Conservation (phyloP, 2,329 filamentous ascomycete species). For the Hypoxylon sp. region DNA sequence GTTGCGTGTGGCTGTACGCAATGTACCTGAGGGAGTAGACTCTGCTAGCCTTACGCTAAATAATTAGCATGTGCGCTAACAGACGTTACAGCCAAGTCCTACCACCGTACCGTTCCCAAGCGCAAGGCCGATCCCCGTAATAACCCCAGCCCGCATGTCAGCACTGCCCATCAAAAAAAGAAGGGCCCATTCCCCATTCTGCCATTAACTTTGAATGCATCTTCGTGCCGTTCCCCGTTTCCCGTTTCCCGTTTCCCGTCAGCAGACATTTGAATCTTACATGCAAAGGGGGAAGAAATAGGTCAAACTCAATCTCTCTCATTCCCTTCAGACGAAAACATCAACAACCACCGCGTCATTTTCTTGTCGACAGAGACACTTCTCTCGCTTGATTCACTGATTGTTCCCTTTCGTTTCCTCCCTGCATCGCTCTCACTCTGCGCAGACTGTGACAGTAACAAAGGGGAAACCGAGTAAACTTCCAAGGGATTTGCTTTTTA, state of each 20-base stretch:
- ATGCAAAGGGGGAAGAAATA: constrained; percentile 9
- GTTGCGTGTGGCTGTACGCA: constrained; percentile 32
- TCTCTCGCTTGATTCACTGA: constrained; percentile 22
- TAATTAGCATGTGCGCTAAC: constrained; percentile 31
- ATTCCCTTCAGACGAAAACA: constrained; percentile 30
- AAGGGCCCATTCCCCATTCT: constrained; percentile 6
- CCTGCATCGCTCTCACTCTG: constrained; percentile 8
- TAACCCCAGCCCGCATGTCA: constrained; percentile 24
- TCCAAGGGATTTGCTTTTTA: constrained; percentile 15
- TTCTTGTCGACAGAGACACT: constrained; percentile 5
- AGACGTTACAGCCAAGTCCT: constrained; percentile 34
- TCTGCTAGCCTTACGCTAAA: constrained; percentile 14
- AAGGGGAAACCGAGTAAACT: constrained; percentile 17
- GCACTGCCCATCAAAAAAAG: constrained; percentile 38
- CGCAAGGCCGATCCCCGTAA: constrained; percentile 31
- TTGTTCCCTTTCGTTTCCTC: constrained; percentile 15
- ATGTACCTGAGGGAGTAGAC: constrained; percentile 28
- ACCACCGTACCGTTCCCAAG: constrained; percentile 3
- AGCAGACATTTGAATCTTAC: constrained; percentile 23
- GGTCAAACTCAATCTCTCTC: constrained; percentile 30
- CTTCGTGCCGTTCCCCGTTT: neutral
- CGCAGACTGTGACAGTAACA: constrained; percentile 13
- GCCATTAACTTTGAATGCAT: constrained; percentile 13
- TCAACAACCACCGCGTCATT: constrained; percentile 10
- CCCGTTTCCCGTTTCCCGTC: constrained; percentile 20